Percentiles rank a stretch among this genome's conserved stretches.
phyloP scores from a whole-genome alignment of 208 protist genomes.

The Leishmania lainsoni region DNA sequence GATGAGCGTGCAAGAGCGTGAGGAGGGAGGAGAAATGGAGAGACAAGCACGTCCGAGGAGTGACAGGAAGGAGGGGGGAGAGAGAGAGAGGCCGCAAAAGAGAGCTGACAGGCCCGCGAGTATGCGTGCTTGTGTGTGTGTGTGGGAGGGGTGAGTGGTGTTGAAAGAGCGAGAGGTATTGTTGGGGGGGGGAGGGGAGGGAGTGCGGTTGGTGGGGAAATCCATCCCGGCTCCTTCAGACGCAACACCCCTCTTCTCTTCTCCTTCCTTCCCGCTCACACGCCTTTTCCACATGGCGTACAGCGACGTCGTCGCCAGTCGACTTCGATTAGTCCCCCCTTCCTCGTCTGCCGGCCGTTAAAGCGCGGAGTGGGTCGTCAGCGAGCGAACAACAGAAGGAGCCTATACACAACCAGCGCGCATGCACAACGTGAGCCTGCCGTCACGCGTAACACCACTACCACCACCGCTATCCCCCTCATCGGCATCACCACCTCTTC shows the following conservation, averaged over 20 bases:
- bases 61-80: background rate
- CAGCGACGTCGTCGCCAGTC: background rate
- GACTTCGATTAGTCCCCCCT: background rate
- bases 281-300: background rate
- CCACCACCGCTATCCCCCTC: too few species aligned
- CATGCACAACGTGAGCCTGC: background rate
- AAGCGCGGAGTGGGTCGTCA: background rate
- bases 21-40: background rate
- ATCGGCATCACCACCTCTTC: background rate
- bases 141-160: background rate
- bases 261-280: too few species aligned
- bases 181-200: background rate
- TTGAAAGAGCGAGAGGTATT: background rate
- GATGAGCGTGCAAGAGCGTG: background rate
- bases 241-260: background rate
- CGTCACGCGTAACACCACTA: background rate
- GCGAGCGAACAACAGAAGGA: background rate
- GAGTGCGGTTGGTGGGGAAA: background rate
- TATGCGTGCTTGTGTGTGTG: background rate
- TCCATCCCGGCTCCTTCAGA: background rate
- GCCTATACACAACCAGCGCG: too few species aligned
- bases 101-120: background rate
- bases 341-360: background rate
- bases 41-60: too few species aligned
- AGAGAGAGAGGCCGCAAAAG: background rate